Conservation (phyloP, 768 basidiomycete species). For the Kwoniella pini region DNA sequence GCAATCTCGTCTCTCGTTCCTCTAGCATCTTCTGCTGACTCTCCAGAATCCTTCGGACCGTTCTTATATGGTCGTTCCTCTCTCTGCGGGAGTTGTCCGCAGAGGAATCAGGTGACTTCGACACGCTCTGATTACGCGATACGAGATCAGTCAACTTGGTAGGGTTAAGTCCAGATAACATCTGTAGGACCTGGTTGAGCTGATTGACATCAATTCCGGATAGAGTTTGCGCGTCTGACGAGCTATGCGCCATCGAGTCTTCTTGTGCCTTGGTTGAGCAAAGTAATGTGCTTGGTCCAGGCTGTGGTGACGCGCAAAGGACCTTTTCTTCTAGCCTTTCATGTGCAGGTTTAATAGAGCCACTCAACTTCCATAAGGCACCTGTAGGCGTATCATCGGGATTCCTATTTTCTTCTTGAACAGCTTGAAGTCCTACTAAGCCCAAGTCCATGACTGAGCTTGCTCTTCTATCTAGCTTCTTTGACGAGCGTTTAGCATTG, state of each 20-base stretch:
- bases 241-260: too few species aligned
- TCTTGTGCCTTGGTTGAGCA: too few species aligned
- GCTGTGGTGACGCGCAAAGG: too few species aligned
- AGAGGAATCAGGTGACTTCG: too few species aligned
- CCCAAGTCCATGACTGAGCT: slow-evolving; percentile 13
- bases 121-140: too few species aligned
- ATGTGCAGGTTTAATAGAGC: background rate
- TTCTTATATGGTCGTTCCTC: background rate
- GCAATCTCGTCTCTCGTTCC: slow-evolving; percentile 7
- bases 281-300: too few species aligned
- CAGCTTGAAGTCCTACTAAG: slow-evolving; percentile 4
- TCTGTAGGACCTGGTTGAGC: background rate
- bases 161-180: background rate
- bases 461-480: slow-evolving; percentile 2
- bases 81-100: background rate
- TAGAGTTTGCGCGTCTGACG: too few species aligned
- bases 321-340: too few species aligned
- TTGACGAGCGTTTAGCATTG: slow-evolving; percentile 8
- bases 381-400: slow-evolving; percentile 27
- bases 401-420: slow-evolving; percentile 19
- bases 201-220: background rate
- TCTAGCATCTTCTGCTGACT: slow-evolving; percentile 2
- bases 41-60: slow-evolving; percentile 5
- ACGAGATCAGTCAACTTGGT: background rate
- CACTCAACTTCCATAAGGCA: slow-evolving; percentile 19